Evolutionary conservation across 148 eudicot genomes (phyloP).

Genomic region (Dianthus caryophyllus): DNA sequence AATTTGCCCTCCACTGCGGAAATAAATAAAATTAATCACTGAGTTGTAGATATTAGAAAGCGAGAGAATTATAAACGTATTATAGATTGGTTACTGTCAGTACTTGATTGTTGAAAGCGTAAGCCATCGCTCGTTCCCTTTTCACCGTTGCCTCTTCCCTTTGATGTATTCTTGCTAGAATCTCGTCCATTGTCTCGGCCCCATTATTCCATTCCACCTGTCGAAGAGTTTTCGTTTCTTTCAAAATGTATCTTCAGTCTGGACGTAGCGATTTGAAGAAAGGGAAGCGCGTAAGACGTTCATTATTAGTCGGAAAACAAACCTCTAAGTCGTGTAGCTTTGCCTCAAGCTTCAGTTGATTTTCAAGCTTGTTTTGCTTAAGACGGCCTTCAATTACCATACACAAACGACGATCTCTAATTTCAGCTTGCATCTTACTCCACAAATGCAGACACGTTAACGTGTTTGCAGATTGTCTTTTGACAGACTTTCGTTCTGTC

Average conservation of each 20-base stretch:
- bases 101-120: constrained; percentile 96
- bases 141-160: constrained; percentile 92
- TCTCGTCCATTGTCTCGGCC: constrained; percentile 75
- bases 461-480: constrained; percentile 60
- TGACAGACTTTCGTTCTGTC: constrained; percentile 41
- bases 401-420: constrained; percentile 59
- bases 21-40: not conserved
- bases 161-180: constrained; percentile 68
- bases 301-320: not conserved
- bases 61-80: not conserved
- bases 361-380: constrained; percentile 75
- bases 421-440: constrained; percentile 70
- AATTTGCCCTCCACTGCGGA: constrained; percentile 81
- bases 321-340: constrained; percentile 87
- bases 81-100: not conserved
- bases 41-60: not conserved
- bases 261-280: too few species aligned
- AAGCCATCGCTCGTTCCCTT: constrained; percentile 88
- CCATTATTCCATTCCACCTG: constrained; percentile 93
- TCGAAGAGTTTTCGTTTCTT: not conserved
- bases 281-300: not conserved
- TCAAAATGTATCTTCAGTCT: not conserved
- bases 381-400: constrained; percentile 76
- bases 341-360: constrained; percentile 80
- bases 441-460: constrained; percentile 68